Base-by-base conservation (phyloP, 208 protist species). In the Leishmania major region DNA sequence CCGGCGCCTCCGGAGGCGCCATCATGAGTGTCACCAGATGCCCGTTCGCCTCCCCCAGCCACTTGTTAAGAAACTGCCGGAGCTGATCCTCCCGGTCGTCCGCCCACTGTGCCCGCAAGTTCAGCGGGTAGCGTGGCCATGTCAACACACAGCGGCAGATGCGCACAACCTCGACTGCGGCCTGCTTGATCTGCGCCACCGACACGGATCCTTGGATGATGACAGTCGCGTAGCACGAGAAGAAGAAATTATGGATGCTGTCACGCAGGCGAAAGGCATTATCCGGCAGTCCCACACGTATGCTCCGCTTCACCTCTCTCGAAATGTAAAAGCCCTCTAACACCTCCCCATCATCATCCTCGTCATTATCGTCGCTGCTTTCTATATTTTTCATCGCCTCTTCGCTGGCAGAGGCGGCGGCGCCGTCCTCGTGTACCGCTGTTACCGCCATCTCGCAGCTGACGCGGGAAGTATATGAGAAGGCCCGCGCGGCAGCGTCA, bases 221-320 rank as follows among this genome's bases (percentile, higher is more conserved):
- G 8, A 77, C 25, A 1, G 81, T 60, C 22, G 67, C 67, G 37
- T 84, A 84, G 40, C 73, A 45, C 11, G 37, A 64, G 40, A 84
- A 80, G 43, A 84, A 80, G 37, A 71, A 80, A 11, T 43, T 70
- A 51, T 77, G 0, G 31, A 51, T 37, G 51, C 6, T 31, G 66
- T 53, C 15, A 5, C 74, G 60, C 3, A 60, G 11, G 0, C 75
- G 75, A 8, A 77, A 37, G 7, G 75, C 7, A 35, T 62, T 55
- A 55, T 80, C 81, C 13, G 81, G 81, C 57, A 84, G 13, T 11
- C 35, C 0, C n/a, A 84, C 75, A 45, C 31, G 35, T 37, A 71
- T 79, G 1, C 49, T 28, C 70, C 28, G 59, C 62, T 11, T 25
- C 72, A 70, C 77, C 49, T 81, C 77, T 11, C 55, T 78, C 37